Base-by-base conservation (phyloP, 2,329 filamentous ascomycete genomes). In the Clarireedia homoeocarpa region DNA sequence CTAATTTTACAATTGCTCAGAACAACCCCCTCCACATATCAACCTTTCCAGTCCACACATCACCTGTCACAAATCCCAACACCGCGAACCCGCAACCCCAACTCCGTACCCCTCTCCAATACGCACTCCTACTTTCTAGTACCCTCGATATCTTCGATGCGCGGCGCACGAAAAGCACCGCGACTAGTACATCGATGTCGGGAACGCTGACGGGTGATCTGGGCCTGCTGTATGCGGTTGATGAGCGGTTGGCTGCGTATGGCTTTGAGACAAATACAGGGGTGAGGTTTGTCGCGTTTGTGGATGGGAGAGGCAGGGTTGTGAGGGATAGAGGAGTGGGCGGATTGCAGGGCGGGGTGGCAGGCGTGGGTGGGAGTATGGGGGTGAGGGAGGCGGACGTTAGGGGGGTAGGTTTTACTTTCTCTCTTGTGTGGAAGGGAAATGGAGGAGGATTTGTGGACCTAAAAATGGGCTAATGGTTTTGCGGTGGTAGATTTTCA, bases 191-290 rank as follows among this genome's bases (percentile, higher is more conserved):
- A 26, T 75, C 76, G 9, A 72, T 83, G 45, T 87, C 89, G 51
- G 91, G 94, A 27, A 75, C 76, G 7, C 72, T 83, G 45, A 88
- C 89, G 51, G 91, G 94, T 65, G 92, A 97, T 70, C 86, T 94
- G 63, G 92, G 94, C 30, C 81, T 97, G 12, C 80, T 99, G 51
- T 92, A 97, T 74, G 91, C 91, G 58, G 80, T 97, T 58, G 94
- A 97, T 74, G 92, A 99, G 74, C 83, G 91, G 26, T 80, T 97
- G 48, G 91, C 91, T 38, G 88, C 91, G 63, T 99, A 97, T 75
- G 94, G 94, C 66, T 96, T 89, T 83, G 82, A 97, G 72, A 96
- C 94, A 56, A 97, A 96, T 72, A 97, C 94, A 0, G 91, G 91
- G 42, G 84, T 96, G 61, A 91, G 92, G 70, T 85, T 99, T 67